Evolutionary conservation across 2,329 filamentous ascomycete species (phyloP).

Genomic region (Monilinia vaccinii-corymbosi): DNA sequence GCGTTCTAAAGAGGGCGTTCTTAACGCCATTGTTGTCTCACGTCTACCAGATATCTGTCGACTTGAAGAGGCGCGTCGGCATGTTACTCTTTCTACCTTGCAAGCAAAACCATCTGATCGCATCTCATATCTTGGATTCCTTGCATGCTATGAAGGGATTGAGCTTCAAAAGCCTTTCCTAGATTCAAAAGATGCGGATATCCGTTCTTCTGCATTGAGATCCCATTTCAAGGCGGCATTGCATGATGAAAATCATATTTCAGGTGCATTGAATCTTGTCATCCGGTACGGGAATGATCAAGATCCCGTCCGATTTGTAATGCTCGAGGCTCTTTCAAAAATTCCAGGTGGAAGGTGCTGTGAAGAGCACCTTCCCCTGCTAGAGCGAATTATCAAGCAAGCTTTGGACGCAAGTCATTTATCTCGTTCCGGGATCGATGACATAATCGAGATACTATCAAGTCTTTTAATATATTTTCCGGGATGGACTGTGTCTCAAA

Average conservation of each 20-base stretch:
- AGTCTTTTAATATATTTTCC: background rate
- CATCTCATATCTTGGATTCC: background rate
- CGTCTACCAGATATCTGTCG: background rate
- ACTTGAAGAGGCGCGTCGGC: background rate
- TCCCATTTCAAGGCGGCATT: background rate
- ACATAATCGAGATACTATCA: background rate
- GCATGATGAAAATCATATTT: background rate
- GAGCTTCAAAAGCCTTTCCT: background rate
- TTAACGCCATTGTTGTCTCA: background rate
- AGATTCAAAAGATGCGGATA: background rate
- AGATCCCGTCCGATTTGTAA: background rate
- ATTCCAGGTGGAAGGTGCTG: background rate
- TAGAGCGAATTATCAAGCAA: background rate
- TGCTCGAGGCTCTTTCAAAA: background rate
- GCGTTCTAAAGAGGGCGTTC: background rate
- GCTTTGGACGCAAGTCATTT: background rate
- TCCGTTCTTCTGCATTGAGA: background rate
- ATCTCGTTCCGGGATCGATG: background rate
- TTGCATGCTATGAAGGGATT: background rate
- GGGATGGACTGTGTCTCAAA: background rate
- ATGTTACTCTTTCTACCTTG: background rate
- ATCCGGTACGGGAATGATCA: background rate
- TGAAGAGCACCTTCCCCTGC: background rate
- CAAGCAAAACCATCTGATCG: background rate
- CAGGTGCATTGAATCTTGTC: background rate